Base-by-base conservation (phyloP, 2,329 filamentous ascomycete genomes). In the Penicillium aurantiogriseum region DNA sequence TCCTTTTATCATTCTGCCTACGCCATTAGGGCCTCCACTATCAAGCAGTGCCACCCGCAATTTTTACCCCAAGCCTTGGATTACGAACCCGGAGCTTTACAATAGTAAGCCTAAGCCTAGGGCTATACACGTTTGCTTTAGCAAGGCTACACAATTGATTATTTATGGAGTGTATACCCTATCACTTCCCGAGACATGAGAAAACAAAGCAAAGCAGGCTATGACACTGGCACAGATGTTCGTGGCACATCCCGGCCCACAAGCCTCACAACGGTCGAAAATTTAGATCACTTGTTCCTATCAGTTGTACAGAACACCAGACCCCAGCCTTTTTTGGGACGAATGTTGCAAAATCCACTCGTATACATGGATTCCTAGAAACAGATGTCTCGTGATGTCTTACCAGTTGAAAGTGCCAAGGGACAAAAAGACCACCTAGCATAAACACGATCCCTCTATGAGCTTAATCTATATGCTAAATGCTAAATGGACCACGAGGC, bases 1-100 rank as follows among this genome's bases (percentile, higher is more conserved):
- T 25, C 21, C n/a, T 48, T 56, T 53, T 57, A 52, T 47, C 21
- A 56, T 56, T 52, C 48, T 52, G 48, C 48, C 54, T 52, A 40
- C 23, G 1, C 2, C n/a, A 11, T 13, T 27, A 21, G 13, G 21
- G 15, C 27, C 35, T 46, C 40, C 40, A 45, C 54, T 52, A 27
- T 42, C 11, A 35, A 47, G 48, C 54, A 39, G 51, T 23, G 47
- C 54, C 53, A 38, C 48, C 40, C 17, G 27, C 29, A 27, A 4
- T 40, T 31, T 38, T 25, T 51, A 47, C 13, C 40, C 42, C 23
- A 35, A 44, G 29, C 53, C 23, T 31, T n/a, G 31, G 5, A 46
- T 29, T 21, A 46, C 40, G 10, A 44, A 39, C 10, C n/a, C 5
- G 21, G 21, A 11, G 11, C 35, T 19, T 39, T 25, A 15, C 2